phyloP scores from a whole-genome alignment of 179 eudicot species.

The Vitellaria paradoxa region DNA sequence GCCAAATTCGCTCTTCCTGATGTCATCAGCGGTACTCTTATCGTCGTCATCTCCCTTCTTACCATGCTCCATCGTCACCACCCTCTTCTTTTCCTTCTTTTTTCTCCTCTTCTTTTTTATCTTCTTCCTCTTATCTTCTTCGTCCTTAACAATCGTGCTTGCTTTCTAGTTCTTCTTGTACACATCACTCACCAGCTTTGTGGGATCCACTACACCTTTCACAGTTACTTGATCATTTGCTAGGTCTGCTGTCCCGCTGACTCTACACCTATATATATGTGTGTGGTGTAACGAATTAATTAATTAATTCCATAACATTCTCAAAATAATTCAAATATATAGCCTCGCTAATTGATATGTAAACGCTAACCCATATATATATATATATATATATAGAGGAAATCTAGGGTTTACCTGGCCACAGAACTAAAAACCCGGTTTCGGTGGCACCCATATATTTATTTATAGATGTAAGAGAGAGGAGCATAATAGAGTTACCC shows the following conservation, averaged over 20 bases:
- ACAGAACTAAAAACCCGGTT: too few species aligned
- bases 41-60: constrained; percentile 23
- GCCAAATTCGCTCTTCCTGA: constrained; percentile 37
- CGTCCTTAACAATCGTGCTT: constrained; percentile 45
- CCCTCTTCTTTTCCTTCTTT: constrained; percentile 23
- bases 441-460: too few species aligned
- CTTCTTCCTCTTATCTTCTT: constrained; percentile 36
- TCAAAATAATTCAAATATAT: too few species aligned
- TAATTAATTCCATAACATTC: too few species aligned
- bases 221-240: constrained; percentile 47
- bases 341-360: too few species aligned
- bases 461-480: too few species aligned
- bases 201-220: constrained; percentile 55
- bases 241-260: constrained; percentile 58
- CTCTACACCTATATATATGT: constrained; percentile 48
- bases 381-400: too few species aligned
- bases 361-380: too few species aligned
- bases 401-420: too few species aligned
- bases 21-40: constrained; percentile 12
- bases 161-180: constrained; percentile 55
- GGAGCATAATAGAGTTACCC: too few species aligned
- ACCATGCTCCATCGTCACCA: constrained; percentile 16
- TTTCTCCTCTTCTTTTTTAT: constrained; percentile 27
- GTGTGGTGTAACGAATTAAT: too few species aligned
- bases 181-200: constrained; percentile 39